Base-by-base conservation (phyloP, 805 yeast genomes). In the Ogataea nitratoaversa region DNA sequence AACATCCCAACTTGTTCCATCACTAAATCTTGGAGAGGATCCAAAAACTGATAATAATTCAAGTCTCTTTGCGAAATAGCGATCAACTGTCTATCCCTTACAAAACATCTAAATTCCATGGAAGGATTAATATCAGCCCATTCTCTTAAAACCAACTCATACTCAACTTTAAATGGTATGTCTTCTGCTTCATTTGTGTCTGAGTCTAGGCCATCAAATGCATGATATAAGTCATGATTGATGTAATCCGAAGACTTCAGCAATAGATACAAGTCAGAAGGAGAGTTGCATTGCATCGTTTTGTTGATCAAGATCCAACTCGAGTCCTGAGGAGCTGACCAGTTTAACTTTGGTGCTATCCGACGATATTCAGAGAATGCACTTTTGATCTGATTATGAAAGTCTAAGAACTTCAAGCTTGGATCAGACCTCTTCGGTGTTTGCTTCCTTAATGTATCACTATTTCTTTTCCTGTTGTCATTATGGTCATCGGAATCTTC, bases 251-350 rank as follows among this genome's bases (percentile, higher is more conserved):
- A 87, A 1, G 96, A 79, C 53, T 91, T 91, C 38, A 93, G 63
- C 8, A 93, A 62, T 35, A 93, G 59, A 48, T 89, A 93, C 0
- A 93, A 64, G 48, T 93, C 99, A 29, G 81, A 73, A 0, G 83
- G 78, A 24, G 72, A 73, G 13, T 65, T 68, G 54, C 98, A 90
- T 53, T 77, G 74, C 73, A 84, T 74, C 3, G 86, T 72, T 53
- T 87, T 85, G 24, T 84, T 79, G 2, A 93, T 73, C 53, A 84
- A 65, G 17, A 93, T 91, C 99, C 98, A 93, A 0, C 81, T 76
- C 2, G 98, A 86, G 63, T 93, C 99, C 56, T 81, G 82, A 1
- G 99, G 99, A 2, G 96, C 84, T 1, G 97, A 88, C 99, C 99
- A 93, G 67, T 93, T 93, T 50, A 91, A 66, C 56, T 93, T 93